These are phyloP conservation scores for Apiotrichum mycotoxinovorans DNA, from an alignment of 1,284 basidiomycete species.

Conservation along the genomic window DNA sequence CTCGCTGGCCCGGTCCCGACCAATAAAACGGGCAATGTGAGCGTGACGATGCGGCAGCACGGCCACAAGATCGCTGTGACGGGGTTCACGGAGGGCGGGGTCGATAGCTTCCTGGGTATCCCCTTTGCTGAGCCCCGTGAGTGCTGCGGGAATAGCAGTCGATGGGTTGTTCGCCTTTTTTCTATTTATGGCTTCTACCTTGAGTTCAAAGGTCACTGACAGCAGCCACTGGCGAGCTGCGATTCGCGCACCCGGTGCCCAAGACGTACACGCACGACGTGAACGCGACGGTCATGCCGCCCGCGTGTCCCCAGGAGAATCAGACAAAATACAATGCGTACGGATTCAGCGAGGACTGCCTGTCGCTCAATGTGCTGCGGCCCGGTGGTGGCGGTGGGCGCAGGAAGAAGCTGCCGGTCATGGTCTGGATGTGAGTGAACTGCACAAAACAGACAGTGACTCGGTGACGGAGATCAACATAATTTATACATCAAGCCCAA, in stretches of 20 bases:
- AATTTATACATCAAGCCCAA: too few species aligned
- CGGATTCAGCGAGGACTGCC: slow-evolving; percentile 48
- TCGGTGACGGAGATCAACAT: too few species aligned
- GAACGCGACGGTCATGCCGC: slow-evolving; percentile 27
- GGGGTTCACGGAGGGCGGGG: neutral
- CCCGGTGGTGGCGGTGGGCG: slow-evolving; percentile 16
- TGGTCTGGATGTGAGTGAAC: slow-evolving; percentile 36
- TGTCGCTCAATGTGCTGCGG: slow-evolving; percentile 48
- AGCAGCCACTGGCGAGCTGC: slow-evolving; percentile 52
- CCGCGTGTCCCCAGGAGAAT: slow-evolving; percentile 35
- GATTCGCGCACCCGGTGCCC: slow-evolving; percentile 49
- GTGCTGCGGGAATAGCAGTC: neutral
- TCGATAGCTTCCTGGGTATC: slow-evolving; percentile 14
- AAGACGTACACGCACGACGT: slow-evolving; percentile 26
- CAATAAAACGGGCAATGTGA: neutral
- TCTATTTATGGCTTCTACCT: neutral
- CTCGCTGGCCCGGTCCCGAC: neutral
- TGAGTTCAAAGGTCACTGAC: neutral
- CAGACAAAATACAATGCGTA: slow-evolving; percentile 16
- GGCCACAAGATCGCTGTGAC: neutral
- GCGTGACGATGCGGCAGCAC: neutral
- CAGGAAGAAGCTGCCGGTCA: slow-evolving; percentile 37
- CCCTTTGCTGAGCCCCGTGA: slow-evolving; percentile 14
- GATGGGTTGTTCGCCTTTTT: too few species aligned
- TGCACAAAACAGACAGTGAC: too few species aligned